Conservation (phyloP, 345 rosid species). For the Arabidopsis thaliana region TAIR10.1 NC_003075.7:1266001-1266500, state of each 20-base stretch:
- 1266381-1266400: constrained; percentile 17
- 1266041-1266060: constrained; percentile 94
- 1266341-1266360: constrained; percentile 23
- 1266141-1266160: constrained; percentile 15
- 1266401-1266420: constrained; percentile 7
- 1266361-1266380: constrained; percentile 18
- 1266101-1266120: not conserved
- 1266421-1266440: not conserved
- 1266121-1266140: not conserved
- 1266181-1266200: constrained; percentile 67
- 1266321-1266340: constrained; percentile 36
- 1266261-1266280: constrained; percentile 7
- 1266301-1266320: constrained; percentile 37
- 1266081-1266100: constrained; percentile 89
- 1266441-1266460: constrained; percentile 2
- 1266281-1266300: constrained; percentile 19
- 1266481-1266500: not conserved
- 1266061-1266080: constrained; percentile 93
- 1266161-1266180: constrained; percentile 2
- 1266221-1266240: constrained; percentile 93
- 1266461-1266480: not conserved
- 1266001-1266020: constrained; percentile 92
- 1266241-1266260: constrained; percentile 69
- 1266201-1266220: constrained; percentile 93
- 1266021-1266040: constrained; percentile 99